Evolutionary conservation across 495 filamentous ascomycete species (phyloP).

Genomic region (Aspergillus indologenus): DNA sequence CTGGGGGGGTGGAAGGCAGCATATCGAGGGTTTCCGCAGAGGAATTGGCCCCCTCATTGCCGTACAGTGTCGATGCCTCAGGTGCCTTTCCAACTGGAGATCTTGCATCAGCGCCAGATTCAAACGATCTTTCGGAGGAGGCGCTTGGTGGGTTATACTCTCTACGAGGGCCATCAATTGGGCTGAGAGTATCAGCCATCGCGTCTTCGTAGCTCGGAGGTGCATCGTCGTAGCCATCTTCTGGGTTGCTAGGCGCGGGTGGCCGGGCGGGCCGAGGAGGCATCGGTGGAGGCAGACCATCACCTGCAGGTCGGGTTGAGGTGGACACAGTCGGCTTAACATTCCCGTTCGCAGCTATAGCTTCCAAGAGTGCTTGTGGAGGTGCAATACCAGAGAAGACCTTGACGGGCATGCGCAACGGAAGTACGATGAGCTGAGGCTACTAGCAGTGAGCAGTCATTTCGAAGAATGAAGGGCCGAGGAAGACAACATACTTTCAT

Average conservation of each 20-base stretch:
- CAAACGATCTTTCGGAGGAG: slow-evolving; percentile 34
- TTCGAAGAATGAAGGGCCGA: neutral
- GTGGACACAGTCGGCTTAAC: slow-evolving; percentile 24
- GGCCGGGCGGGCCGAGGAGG: slow-evolving; percentile 30
- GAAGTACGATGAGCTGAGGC: slow-evolving; percentile 69
- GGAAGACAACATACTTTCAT: slow-evolving; percentile 47
- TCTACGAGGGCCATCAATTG: slow-evolving; percentile 60
- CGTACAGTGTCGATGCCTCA: slow-evolving; percentile 25
- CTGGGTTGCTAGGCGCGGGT: slow-evolving; percentile 25
- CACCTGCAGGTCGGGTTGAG: slow-evolving; percentile 21
- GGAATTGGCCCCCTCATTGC: slow-evolving; percentile 27
- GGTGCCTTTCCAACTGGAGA: slow-evolving; percentile 30
- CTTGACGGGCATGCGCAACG: slow-evolving; percentile 71
- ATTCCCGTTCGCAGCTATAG: slow-evolving; percentile 49
- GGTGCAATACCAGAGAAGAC: slow-evolving; percentile 92
- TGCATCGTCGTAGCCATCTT: slow-evolving; percentile 56
- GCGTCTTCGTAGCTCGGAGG: slow-evolving; percentile 88
- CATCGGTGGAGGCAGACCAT: slow-evolving; percentile 33
- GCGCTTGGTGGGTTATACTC: slow-evolving; percentile 58
- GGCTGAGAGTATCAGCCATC: slow-evolving; percentile 72
- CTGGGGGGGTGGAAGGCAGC: slow-evolving; percentile 43
- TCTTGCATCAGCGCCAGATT: slow-evolving; percentile 44
- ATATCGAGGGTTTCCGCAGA: slow-evolving; percentile 49
- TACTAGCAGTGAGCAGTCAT: slow-evolving; percentile 28
- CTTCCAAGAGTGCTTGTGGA: slow-evolving; percentile 68